Evolutionary conservation across 2,329 filamentous ascomycete species (phyloP).

Genomic region (Colletotrichum orchidophilum): DNA sequence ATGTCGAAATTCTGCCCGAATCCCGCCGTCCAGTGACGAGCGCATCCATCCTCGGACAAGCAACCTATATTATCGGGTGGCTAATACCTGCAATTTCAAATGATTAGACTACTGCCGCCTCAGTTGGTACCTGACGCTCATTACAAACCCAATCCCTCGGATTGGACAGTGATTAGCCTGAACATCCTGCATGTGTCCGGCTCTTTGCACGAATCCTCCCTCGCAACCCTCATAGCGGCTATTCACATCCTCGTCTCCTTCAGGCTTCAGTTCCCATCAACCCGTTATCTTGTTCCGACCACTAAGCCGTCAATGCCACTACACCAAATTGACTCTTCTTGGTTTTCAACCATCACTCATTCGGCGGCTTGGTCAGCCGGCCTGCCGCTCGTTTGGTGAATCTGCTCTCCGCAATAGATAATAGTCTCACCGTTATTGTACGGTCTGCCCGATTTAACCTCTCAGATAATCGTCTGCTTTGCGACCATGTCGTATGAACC

Average conservation of each 20-base stretch:
- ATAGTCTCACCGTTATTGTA: neutral
- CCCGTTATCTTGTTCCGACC: neutral
- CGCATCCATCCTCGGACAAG: neutral
- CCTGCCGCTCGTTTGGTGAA: neutral
- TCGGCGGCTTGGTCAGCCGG: neutral
- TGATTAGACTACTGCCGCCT: neutral
- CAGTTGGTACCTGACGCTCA: neutral
- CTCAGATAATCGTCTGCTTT: neutral
- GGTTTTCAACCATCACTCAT: neutral
- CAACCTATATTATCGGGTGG: neutral
- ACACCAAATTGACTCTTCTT: neutral
- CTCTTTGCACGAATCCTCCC: neutral
- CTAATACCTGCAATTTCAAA: neutral
- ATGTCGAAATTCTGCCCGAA: neutral
- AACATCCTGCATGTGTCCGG: neutral
- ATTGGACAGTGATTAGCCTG: constrained; percentile 16
- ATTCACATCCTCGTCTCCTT: neutral
- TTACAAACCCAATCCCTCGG: neutral
- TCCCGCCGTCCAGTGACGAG: neutral
- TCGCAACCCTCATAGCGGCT: neutral
- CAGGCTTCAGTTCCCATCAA: neutral
- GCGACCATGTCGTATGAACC: neutral
- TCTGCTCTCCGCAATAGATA: neutral
- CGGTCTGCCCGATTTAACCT: constrained; percentile 3
- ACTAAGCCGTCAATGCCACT: neutral